phyloP scores from a whole-genome alignment of 495 filamentous ascomycete genomes.

The Penicillium diatomitis region DNA sequence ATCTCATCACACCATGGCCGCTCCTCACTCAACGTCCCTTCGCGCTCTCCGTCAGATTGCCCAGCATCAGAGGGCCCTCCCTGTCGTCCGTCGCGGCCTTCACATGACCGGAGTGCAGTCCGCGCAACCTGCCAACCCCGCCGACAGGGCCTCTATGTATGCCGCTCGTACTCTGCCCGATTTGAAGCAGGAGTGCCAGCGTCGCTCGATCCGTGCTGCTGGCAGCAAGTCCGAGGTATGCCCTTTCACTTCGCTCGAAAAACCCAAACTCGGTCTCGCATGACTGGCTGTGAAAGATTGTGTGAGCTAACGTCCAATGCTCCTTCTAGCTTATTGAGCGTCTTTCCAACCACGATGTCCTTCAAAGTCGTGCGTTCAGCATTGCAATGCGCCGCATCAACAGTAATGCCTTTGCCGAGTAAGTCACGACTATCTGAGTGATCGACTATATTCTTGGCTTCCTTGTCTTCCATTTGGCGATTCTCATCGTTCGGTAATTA shows the following conservation, averaged over 20 bases:
- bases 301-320: neutral
- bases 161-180: constrained; percentile 27
- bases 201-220: constrained; percentile 22
- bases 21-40: constrained; percentile 39
- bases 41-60: constrained; percentile 40
- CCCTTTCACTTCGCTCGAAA: neutral
- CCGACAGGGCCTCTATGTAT: constrained; percentile 29
- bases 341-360: constrained; percentile 44
- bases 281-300: too few species aligned
- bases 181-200: constrained; percentile 34
- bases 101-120: constrained; percentile 48
- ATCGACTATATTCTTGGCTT: neutral
- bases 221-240: constrained; percentile 33
- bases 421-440: constrained; percentile 11
- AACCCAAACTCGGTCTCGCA: too few species aligned
- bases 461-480: neutral
- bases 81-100: constrained; percentile 36
- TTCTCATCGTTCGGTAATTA: neutral
- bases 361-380: constrained; percentile 45
- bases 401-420: constrained; percentile 32
- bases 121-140: constrained; percentile 29
- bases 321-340: constrained; percentile 38
- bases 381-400: constrained; percentile 43
- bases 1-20: constrained; percentile 32
- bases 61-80: constrained; percentile 29